Evolutionary conservation across 257 asterid species (phyloP).

Genomic region (Pogostemon cablin): DNA sequence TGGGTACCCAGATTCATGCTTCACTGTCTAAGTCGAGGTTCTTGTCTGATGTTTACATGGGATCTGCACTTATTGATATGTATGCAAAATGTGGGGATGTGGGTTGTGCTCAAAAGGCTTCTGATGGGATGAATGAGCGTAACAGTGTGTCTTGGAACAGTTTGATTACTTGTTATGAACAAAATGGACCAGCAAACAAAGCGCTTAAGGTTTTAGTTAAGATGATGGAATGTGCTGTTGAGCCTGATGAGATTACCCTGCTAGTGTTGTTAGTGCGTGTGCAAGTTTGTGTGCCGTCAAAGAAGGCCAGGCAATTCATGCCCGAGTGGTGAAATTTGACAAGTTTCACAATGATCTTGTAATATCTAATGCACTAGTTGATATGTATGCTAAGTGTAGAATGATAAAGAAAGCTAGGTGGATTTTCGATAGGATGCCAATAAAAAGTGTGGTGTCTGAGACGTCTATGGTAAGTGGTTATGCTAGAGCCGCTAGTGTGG

Average conservation of each 20-base stretch:
- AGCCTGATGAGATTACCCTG: conserved; percentile 66
- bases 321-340: conserved; percentile 45
- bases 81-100: conserved; percentile 62
- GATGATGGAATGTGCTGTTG: conserved; percentile 53
- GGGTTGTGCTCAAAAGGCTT: conserved; percentile 50
- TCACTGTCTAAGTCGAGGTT: conserved; percentile 51
- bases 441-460: conserved; percentile 59
- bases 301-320: conserved; percentile 57
- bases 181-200: conserved; percentile 54
- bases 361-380: conserved; percentile 59
- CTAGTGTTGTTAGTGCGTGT: conserved; percentile 66
- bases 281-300: conserved; percentile 50
- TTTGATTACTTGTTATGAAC: conserved; percentile 62
- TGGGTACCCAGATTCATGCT: conserved; percentile 56
- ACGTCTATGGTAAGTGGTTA: conserved; percentile 68
- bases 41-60: conserved; percentile 47
- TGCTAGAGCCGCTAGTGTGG: conserved; percentile 51
- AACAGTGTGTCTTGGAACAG: conserved; percentile 65
- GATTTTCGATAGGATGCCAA: conserved; percentile 59
- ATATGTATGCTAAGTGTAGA: conserved; percentile 61
- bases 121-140: conserved; percentile 50
- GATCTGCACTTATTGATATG: conserved; percentile 65
- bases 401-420: conserved; percentile 60
- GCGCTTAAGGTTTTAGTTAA: conserved; percentile 46
- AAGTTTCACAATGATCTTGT: conserved; percentile 47